These are phyloP conservation scores for Alopecurus myosuroides DNA, from an alignment of 176 grass and related monocot species.

Conservation along the genomic window DNA sequence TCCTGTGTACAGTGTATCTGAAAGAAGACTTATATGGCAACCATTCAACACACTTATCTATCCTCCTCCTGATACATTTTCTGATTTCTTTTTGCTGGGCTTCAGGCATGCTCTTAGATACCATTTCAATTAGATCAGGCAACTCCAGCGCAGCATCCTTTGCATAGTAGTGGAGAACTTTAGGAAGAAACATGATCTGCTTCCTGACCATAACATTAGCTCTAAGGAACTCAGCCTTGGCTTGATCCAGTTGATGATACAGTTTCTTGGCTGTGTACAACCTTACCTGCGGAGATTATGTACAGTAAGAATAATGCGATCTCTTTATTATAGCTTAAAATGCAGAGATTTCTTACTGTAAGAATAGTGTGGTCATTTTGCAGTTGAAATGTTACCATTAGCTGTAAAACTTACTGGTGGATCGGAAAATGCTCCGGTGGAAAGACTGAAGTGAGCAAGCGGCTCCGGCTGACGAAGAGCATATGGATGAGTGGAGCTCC, in stretches of 20 bases:
- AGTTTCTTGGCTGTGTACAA: conserved; percentile 77
- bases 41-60: conserved; percentile 81
- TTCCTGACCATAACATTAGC: conserved; percentile 59
- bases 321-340: neutral
- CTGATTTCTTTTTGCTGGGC: conserved; percentile 51
- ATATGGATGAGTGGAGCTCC: conserved; percentile 62
- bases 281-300: conserved; percentile 62
- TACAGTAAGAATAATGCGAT: neutral
- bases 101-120: conserved; percentile 68
- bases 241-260: conserved; percentile 63
- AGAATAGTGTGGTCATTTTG: neutral
- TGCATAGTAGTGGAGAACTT: conserved; percentile 70
- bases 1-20: conserved; percentile 79
- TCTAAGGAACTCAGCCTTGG: conserved; percentile 70
- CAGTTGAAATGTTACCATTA: conserved; percentile 9
- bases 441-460: conserved; percentile 91
- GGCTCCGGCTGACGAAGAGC: conserved; percentile 52
- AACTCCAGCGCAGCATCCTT: conserved; percentile 75
- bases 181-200: conserved; percentile 74
- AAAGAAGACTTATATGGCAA: conserved; percentile 82
- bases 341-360: conserved; percentile 29
- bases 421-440: conserved; percentile 81
- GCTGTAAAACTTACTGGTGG: conserved; percentile 56
- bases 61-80: conserved; percentile 50
- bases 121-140: conserved; percentile 57